Conservation (phyloP, 2,329 filamentous ascomycete genomes). For the Fusarium burgessii region DNA sequence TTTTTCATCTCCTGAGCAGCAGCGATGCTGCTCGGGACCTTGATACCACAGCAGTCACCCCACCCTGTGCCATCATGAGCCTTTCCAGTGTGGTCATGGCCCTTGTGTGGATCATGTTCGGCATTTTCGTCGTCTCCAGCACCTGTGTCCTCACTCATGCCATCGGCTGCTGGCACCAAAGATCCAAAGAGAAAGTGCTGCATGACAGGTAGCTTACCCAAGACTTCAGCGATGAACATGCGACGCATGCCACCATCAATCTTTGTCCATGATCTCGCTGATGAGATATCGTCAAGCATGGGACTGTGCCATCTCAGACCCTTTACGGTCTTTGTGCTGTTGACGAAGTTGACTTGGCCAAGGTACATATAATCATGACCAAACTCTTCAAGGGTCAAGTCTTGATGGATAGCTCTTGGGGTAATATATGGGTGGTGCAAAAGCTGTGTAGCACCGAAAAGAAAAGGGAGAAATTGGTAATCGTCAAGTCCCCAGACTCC, state of each 20-base stretch:
- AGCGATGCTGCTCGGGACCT: conserved; percentile 93
- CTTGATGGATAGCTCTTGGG: conserved; percentile 85
- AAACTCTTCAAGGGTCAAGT: conserved; percentile 88
- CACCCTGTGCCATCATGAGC: conserved; percentile 76
- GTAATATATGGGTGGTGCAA: conserved; percentile 85
- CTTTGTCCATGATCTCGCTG: conserved; percentile 89
- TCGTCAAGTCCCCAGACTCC: conserved; percentile 98
- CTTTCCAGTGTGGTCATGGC: conserved; percentile 70
- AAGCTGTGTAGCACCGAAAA: conserved; percentile 93
- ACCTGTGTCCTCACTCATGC: conserved; percentile 78
- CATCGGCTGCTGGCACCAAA: conserved; percentile 81
- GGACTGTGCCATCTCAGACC: conserved; percentile 96
- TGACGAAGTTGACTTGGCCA: conserved; percentile 92
- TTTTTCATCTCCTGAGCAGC: conserved; percentile 92
- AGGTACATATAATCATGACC: conserved; percentile 88
- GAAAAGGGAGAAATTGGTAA: conserved; percentile 95
- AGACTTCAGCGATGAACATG: conserved; percentile 95
- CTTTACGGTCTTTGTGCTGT: conserved; percentile 95
- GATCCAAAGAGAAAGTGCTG: conserved; percentile 97
- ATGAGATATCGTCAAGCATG: conserved; percentile 97
- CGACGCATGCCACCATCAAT: conserved; percentile 94
- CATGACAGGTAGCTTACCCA: conserved; percentile 96
- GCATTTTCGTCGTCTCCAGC: conserved; percentile 60
- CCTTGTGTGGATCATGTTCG: conserved; percentile 69
- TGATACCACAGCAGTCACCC: conserved; percentile 98